Evolutionary conservation across 23 red algal genomes (phyloP).

Genomic region (Gracilaria gracilis): DNA sequence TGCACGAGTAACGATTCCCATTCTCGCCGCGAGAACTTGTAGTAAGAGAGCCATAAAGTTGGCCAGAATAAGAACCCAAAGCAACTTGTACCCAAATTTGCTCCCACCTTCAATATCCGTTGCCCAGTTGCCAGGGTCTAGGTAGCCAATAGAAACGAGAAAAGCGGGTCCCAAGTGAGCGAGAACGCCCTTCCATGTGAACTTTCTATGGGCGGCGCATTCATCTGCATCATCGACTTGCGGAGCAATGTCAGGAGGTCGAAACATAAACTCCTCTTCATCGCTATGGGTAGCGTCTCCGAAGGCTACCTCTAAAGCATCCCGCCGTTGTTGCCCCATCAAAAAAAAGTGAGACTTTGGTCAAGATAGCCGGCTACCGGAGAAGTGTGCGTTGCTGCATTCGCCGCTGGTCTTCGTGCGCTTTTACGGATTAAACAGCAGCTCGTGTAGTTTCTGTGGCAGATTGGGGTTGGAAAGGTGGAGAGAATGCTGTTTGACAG

Average conservation of each 20-base stretch:
- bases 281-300: slow-evolving; percentile 61
- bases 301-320: slow-evolving; percentile 67
- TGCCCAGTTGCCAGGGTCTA: slow-evolving; percentile 85
- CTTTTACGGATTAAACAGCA: background rate
- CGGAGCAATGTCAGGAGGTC: slow-evolving; percentile 38
- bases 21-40: slow-evolving; percentile 84
- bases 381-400: background rate
- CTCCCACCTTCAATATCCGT: slow-evolving; percentile 84
- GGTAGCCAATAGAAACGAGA: slow-evolving; percentile 87
- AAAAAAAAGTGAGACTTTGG: background rate
- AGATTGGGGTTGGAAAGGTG: background rate
- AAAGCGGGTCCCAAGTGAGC: slow-evolving; percentile 96
- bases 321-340: slow-evolving; percentile 68
- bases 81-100: slow-evolving; percentile 90
- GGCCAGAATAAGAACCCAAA: slow-evolving; percentile 94
- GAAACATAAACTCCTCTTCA: slow-evolving; percentile 72
- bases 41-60: slow-evolving; percentile 87
- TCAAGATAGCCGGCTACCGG: background rate
- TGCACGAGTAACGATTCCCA: slow-evolving; percentile 89
- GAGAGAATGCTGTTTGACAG: background rate
- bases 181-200: slow-evolving; percentile 78
- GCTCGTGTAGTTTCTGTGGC: background rate
- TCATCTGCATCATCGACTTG: slow-evolving; percentile 25
- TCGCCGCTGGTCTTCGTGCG: background rate
- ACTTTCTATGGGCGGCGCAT: slow-evolving; percentile 34